Evolutionary conservation across 352 stramenopile genomes (phyloP), one percentile per base, ranked within the genome.

Genomic region (Aphanomyces stellatus): DNA sequence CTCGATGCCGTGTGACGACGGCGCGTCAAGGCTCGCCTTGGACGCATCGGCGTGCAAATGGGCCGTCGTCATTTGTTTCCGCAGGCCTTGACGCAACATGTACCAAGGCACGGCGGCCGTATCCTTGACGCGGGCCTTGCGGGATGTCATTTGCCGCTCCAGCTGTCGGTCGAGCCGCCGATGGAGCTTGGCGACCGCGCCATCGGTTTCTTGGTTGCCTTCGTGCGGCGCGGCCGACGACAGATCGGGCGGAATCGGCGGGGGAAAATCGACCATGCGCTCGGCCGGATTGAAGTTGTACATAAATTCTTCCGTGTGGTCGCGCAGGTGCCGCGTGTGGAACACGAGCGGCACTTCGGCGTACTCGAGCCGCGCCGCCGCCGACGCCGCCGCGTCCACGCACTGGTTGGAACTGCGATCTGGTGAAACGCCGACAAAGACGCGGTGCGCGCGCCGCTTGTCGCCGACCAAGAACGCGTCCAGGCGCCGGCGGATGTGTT

Each of bases 391-490:
- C 17, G 1, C 27, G 25, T n/a, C 27, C 10, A 22, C 8, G 2
- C 19, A 11, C 7, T 37, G 49, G 33, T 30, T 15, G 13, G 22
- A 1, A 0, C 11, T 13, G 19, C 11, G 25, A 22, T 57, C 49
- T 17, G 22, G 55, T 15, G 34, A 15, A 48, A 48, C 25, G 25
- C 55, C 55, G 30, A 49, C 55, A 64, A 64, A 64, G 3, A 64
- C 30, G 15, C 37, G 35, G 30, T 64, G 55, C 3, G n/a, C 55
- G 22, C 33, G 55, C 4, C 17, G 6, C 37, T 64, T 64, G 35
- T 64, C 37, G 25, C 55, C 37, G 25, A 46, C 27, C n/a, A 64
- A n/a, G 37, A 64, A 64, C 25, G 55, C 55, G 30, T 64, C 33
- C 10, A 64, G 37, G 11, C 55, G 55, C 11, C 55, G 55, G 27